Percentiles rank a stretch among this genome's conserved stretches.
Evolutionary conservation across 1,284 basidiomycete genomes (phyloP).

Genomic region (Pseudozyma hubeiensis): DNA sequence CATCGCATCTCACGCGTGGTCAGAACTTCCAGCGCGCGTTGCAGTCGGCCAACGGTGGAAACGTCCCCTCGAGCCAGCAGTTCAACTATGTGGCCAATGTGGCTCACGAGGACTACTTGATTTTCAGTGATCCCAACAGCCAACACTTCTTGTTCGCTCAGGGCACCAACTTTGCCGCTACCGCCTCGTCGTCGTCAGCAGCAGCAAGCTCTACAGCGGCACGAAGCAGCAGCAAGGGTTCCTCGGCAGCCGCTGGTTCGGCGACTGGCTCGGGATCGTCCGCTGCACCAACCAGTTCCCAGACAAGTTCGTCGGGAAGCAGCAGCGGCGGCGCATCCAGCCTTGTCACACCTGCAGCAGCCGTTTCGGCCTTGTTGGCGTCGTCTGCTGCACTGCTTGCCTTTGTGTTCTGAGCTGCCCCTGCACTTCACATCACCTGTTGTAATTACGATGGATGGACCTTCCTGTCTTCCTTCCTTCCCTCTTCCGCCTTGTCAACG

Average conservation of each 20-base stretch:
- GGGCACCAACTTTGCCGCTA: conserved; percentile 18
- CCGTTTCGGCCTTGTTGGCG: conserved; percentile 21
- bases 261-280: conserved; percentile 4
- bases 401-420: conserved; percentile 5
- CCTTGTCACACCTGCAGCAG: not conserved
- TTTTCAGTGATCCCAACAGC: conserved; percentile 48
- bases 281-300: conserved; percentile 1
- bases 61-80: conserved; percentile 41
- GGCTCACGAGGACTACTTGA: conserved; percentile 58
- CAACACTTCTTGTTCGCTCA: conserved; percentile 49
- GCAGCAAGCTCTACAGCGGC: conserved; percentile 2
- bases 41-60: conserved; percentile 39
- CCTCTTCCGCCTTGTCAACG: not conserved
- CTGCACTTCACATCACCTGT: not conserved
- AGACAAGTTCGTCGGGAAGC: not conserved
- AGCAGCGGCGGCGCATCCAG: conserved; percentile 9
- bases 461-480: too few relatives aligned
- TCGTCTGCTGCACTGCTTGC: conserved; percentile 25
- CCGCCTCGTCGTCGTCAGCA: conserved; percentile 12
- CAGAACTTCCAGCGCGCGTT: conserved; percentile 51
- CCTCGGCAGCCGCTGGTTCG: not conserved
- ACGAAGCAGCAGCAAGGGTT: not conserved
- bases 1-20: conserved; percentile 53
- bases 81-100: conserved; percentile 54
- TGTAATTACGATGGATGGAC: too few relatives aligned